A percentile compares a stretch with the other conserved stretches of the same genome.
Evolutionary conservation across 208 protist species (phyloP).

Genomic region (Acanthamoeba culbertsoni): DNA sequence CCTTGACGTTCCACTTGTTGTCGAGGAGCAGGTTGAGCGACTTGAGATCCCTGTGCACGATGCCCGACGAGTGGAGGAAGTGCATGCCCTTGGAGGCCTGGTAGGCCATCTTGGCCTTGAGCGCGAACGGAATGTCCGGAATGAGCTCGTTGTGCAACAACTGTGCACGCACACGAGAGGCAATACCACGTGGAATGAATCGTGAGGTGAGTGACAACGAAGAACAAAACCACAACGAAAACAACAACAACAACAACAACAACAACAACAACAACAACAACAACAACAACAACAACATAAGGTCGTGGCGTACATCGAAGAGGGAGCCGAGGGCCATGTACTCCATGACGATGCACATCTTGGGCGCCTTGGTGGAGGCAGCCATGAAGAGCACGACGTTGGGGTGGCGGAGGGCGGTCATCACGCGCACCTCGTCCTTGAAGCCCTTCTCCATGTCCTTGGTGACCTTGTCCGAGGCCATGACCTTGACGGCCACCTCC

Average conservation of each 20-base stretch:
- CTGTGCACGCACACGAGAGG: neutral
- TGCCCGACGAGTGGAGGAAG: slow-evolving; percentile 60
- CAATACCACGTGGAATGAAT: neutral
- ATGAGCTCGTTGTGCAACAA: slow-evolving; percentile 25
- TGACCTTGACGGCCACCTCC: slow-evolving; percentile 15
- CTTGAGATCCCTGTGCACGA: slow-evolving; percentile 66
- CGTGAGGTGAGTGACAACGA: neutral
- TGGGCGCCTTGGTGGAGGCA: slow-evolving; percentile 48
- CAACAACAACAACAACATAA: too few species aligned
- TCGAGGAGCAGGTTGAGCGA: slow-evolving; percentile 59
- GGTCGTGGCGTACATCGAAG: neutral
- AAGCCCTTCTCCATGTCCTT: slow-evolving; percentile 30
- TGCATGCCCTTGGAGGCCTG: slow-evolving; percentile 70
- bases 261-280: too few species aligned
- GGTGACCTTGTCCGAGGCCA: slow-evolving; percentile 33
- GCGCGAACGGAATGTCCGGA: neutral
- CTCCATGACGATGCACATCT: slow-evolving; percentile 53
- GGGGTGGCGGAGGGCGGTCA: slow-evolving; percentile 67
- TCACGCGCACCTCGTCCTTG: slow-evolving; percentile 66
- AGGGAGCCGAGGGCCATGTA: slow-evolving; percentile 22
- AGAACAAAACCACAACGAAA: too few species aligned
- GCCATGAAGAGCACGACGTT: slow-evolving; percentile 77
- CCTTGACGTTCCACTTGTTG: neutral
- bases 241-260: too few species aligned
- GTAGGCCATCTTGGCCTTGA: slow-evolving; percentile 64